These are phyloP conservation scores for Paraconiothyrium brasiliense DNA, from an alignment of 2,329 filamentous ascomycete species.

Conservation along the genomic window DNA sequence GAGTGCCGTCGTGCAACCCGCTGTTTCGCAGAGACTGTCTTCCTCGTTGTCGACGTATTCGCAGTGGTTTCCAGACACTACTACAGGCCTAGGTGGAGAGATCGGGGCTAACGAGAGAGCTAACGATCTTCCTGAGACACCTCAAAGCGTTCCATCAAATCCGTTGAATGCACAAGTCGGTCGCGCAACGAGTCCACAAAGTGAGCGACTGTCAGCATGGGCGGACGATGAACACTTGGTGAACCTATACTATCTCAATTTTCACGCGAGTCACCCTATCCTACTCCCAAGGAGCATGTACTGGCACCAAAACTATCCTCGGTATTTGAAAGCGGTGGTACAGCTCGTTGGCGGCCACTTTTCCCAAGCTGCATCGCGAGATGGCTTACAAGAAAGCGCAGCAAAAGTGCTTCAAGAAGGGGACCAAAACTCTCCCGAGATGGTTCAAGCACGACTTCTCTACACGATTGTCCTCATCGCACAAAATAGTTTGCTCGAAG, in stretches of 20 bases:
- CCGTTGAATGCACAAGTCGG: not conserved
- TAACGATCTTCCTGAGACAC: not conserved
- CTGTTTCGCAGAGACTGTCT: too few relatives aligned
- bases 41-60: too few relatives aligned
- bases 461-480: conserved; percentile 79
- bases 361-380: conserved; percentile 50
- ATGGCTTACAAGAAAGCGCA: conserved; percentile 44
- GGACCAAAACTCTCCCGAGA: conserved; percentile 51
- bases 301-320: conserved; percentile 48
- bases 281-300: conserved; percentile 56
- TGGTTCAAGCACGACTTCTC: conserved; percentile 78
- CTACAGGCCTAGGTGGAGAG: too few relatives aligned
- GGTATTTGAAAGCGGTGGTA: conserved; percentile 59
- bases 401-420: conserved; percentile 21
- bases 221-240: conserved; percentile 47
- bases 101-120: too few relatives aligned
- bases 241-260: conserved; percentile 61
- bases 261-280: conserved; percentile 63
- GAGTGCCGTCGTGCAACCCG: too few relatives aligned
- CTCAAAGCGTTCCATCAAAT: not conserved
- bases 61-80: too few relatives aligned
- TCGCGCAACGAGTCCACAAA: not conserved
- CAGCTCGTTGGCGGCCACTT: conserved; percentile 64
- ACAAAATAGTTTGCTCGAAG: conserved; percentile 71
- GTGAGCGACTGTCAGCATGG: conserved; percentile 9